Percentiles rank a stretch among this genome's conserved stretches.
Conservation (phyloP, 2,329 filamentous ascomycete genomes). For the Beauveria caledonica region DNA sequence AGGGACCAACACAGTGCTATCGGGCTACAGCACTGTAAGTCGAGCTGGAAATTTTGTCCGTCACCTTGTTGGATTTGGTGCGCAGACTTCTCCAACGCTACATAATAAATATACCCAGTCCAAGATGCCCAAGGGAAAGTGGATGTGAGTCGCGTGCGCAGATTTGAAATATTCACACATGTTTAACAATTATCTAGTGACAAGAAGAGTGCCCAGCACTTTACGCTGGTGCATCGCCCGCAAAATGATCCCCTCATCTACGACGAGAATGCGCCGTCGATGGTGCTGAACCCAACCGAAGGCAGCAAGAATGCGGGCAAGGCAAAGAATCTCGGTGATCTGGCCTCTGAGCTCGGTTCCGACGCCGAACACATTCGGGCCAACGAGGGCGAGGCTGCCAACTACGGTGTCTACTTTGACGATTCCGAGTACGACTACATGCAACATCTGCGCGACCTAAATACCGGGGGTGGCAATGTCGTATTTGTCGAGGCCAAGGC, state of each 20-base stretch:
- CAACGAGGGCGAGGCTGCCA: slow-evolving; percentile 94
- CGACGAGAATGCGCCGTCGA: slow-evolving; percentile 78
- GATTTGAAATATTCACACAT: background rate
- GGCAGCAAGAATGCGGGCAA: slow-evolving; percentile 31
- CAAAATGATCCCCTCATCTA: slow-evolving; percentile 97
- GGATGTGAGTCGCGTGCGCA: slow-evolving; percentile 41
- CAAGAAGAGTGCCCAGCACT: slow-evolving; percentile 90
- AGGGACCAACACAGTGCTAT: slow-evolving; percentile 23
- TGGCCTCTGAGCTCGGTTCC: slow-evolving; percentile 66
- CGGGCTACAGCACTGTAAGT: background rate
- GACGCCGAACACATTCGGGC: slow-evolving; percentile 59
- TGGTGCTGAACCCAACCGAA: slow-evolving; percentile 71
- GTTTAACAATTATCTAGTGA: slow-evolving; percentile 38
- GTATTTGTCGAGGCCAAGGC: slow-evolving; percentile 74
- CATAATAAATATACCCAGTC: slow-evolving; percentile 15
- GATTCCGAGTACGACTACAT: slow-evolving; percentile 98
- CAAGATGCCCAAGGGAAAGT: slow-evolving; percentile 69
- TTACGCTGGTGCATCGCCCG: slow-evolving; percentile 87
- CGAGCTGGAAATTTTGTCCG: slow-evolving; percentile 22
- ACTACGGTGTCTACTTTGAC: slow-evolving; percentile 89
- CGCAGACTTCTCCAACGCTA: slow-evolving; percentile 12
- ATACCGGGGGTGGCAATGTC: slow-evolving; percentile 61
- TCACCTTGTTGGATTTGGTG: slow-evolving; percentile 13
- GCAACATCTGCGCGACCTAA: slow-evolving; percentile 94
- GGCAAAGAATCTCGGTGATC: slow-evolving; percentile 63